Evolutionary conservation across 306 rosid species (phyloP).

Genomic region (Acmispon strigosus): DNA sequence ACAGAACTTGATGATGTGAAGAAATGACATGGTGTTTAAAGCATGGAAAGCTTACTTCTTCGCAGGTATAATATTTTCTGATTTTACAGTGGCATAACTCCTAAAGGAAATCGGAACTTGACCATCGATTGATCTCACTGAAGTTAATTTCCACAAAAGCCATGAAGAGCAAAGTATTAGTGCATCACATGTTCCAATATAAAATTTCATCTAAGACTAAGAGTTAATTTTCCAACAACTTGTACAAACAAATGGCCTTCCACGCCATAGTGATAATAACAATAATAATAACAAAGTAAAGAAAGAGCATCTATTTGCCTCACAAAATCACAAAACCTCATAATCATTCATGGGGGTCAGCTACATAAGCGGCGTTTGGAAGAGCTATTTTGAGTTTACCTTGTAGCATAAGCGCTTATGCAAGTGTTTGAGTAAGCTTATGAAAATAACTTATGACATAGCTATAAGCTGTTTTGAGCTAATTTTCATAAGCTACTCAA

Average conservation of each 20-base stretch:
- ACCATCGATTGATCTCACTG: conserved; percentile 39
- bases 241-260: neutral
- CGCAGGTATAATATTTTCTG: conserved; percentile 39
- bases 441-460: too few relatives aligned
- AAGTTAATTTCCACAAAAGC: conserved; percentile 3
- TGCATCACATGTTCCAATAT: neutral
- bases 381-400: too few relatives aligned
- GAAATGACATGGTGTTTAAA: neutral
- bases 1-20: neutral
- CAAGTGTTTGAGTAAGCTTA: too few relatives aligned
- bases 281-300: too few relatives aligned
- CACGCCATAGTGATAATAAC: too few relatives aligned
- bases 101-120: conserved; percentile 29
- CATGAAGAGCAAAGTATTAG: neutral
- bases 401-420: too few relatives aligned
- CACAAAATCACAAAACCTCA: too few relatives aligned
- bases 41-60: conserved; percentile 53
- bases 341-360: too few relatives aligned
- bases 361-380: too few relatives aligned
- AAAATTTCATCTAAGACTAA: neutral
- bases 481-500: too few relatives aligned
- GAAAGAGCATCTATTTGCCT: too few relatives aligned
- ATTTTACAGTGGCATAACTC: conserved; percentile 47
- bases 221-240: neutral
- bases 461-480: too few relatives aligned